Base-by-base conservation (phyloP, 208 protist species). In the Acanthamoeba healyi region DNA sequence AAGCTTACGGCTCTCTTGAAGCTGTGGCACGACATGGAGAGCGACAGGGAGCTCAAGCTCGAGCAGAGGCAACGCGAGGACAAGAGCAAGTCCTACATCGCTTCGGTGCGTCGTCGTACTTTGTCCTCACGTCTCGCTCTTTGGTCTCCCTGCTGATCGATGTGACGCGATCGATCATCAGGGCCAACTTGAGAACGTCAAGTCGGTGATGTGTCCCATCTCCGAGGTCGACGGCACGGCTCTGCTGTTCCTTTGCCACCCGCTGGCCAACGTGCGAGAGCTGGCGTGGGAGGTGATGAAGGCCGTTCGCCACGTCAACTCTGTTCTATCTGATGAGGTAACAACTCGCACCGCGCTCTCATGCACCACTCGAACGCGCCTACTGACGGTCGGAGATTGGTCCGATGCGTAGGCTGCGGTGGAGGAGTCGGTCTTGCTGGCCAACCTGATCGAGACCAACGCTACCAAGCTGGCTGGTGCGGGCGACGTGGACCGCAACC, bases 181-280 rank as follows among this genome's bases (percentile, higher is more conserved):
- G 77, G 77, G 77, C 26, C 77, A 86, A 58, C 44, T 86, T 14
- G 77, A 86, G 77, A 58, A 49, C 44, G 46, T 86, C 42, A 86
- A 86, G 42, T 49, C 77, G 29, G 24, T 86, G 26, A 29, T 61
- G 44, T 94, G 44, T 42, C 70, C 89, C 26, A 42, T 84, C 29
- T 26, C 63, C 34, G 51, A 94, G 49, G 32, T 94, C 38, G 89
- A 94, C 34, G 89, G 89, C 15, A 94, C 89, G n/a, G 89, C 67
- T 10, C 42, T 94, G 46, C 44, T 94, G 24, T 94, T 65, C 44
- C 67, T 94, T 5, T 77, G 44, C 56, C 44, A 84, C 46, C 67
- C 89, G 44, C 42, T 84, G 29, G 36, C 56, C 38, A 44, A 63
- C 42, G 84, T 91, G n/a, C 49, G 84, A 24, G 77, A 86, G 34